Percentiles rank a stretch among this genome's conserved stretches.
phyloP scores from a whole-genome alignment of 805 yeast genomes.

The Candida krabiensis region DNA sequence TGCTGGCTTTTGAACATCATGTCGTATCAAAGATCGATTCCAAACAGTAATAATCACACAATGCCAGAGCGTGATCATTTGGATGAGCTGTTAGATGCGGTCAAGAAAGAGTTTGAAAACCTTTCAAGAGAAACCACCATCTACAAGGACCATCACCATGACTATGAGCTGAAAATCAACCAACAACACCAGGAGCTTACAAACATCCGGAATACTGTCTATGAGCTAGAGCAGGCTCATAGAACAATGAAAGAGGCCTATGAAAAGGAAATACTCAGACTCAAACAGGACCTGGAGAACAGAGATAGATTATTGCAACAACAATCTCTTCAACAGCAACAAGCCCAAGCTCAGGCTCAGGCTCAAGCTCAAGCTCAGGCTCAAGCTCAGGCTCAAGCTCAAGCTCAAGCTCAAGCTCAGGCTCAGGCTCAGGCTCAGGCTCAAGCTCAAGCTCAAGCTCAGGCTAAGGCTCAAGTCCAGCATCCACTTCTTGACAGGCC shows the following conservation, averaged over 20 bases:
- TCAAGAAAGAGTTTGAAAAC: constrained; percentile 86
- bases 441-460: constrained; percentile 26
- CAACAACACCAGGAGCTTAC: constrained; percentile 94
- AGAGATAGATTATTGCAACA: constrained; percentile 61
- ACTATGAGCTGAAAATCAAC: constrained; percentile 82
- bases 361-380: constrained; percentile 35
- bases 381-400: constrained; percentile 29
- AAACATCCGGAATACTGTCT: constrained; percentile 90
- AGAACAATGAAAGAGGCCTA: constrained; percentile 93
- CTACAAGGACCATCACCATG: constrained; percentile 88
- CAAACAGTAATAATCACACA: constrained; percentile 20
- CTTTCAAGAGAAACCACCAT: constrained; percentile 83
- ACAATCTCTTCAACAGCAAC: constrained; percentile 41
- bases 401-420: constrained; percentile 33
- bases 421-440: constrained; percentile 36
- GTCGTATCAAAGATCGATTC: constrained; percentile 31
- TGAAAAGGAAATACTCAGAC: constrained; percentile 85
- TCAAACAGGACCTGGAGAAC: constrained; percentile 82
- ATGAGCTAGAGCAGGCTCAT: constrained; percentile 91
- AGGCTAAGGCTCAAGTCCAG: constrained; percentile 23
- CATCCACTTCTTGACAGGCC: constrained; percentile 22
- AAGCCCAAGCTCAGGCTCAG: constrained; percentile 44
- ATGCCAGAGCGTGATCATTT: constrained; percentile 32
- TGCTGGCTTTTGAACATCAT: constrained; percentile 8
- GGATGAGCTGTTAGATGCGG: constrained; percentile 83